phyloP scores from a whole-genome alignment of 1,284 basidiomycete genomes.

The Quambalaria eucalypti region DNA sequence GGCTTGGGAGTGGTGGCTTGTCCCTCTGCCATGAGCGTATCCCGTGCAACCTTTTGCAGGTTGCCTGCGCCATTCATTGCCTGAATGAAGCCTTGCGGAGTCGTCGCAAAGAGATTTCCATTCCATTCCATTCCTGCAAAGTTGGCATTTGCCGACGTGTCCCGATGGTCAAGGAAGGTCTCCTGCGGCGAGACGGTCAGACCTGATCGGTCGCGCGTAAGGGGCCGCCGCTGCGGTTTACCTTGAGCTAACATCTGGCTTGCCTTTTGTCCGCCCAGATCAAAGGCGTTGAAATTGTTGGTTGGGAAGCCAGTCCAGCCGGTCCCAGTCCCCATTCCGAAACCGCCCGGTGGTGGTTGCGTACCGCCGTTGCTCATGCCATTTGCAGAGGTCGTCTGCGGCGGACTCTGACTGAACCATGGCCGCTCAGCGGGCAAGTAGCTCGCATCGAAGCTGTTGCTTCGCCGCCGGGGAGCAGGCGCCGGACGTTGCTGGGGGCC shows the following conservation, averaged over 20 bases:
- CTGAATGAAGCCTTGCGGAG: constrained; percentile 10
- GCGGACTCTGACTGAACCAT: not conserved
- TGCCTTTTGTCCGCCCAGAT: constrained; percentile 1
- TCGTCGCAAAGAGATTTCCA: constrained; percentile 20
- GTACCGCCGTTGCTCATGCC: not conserved
- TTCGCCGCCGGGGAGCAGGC: constrained; percentile 15
- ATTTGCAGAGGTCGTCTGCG: not conserved
- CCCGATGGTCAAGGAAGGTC: constrained; percentile 25
- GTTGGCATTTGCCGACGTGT: not conserved
- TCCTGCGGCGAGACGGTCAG: constrained; percentile 37
- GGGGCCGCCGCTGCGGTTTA: constrained; percentile 6
- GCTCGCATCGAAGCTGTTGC: constrained; percentile 20
- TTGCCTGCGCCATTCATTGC: not conserved
- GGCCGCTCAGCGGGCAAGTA: constrained; percentile 6
- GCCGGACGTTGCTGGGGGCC: not conserved
- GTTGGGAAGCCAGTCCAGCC: constrained; percentile 2
- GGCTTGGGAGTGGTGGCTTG: too few species aligned
- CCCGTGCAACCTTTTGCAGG: not conserved
- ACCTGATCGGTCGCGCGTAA: constrained; percentile 29
- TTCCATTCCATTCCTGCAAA: not conserved
- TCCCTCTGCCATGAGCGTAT: too few species aligned
- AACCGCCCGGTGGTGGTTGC: not conserved
- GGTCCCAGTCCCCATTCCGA: not conserved
- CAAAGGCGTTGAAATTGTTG: constrained; percentile 10
- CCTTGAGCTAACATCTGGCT: not conserved